These are phyloP conservation scores for Penicillium soppii DNA, from an alignment of 495 filamentous ascomycete species.

Conservation along the genomic window DNA sequence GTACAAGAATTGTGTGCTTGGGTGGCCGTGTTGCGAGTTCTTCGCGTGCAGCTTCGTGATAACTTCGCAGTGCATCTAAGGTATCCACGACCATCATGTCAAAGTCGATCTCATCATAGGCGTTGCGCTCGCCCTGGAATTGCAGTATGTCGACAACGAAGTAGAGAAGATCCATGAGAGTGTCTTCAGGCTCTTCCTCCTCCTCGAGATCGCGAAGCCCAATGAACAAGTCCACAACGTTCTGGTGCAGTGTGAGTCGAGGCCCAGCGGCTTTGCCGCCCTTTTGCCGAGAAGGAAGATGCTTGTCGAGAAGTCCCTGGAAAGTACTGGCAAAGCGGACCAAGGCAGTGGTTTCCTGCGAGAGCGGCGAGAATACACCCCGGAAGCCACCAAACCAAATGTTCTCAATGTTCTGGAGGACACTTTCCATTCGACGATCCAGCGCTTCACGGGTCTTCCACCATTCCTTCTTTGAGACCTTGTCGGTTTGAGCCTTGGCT, in stretches of 20 bases:
- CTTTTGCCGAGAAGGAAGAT: slow-evolving; percentile 84
- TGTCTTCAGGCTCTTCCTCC: slow-evolving; percentile 77
- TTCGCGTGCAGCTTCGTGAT: slow-evolving; percentile 60
- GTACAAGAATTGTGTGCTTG: slow-evolving; percentile 83
- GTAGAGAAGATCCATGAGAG: slow-evolving; percentile 84
- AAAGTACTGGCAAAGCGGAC: slow-evolving; percentile 74
- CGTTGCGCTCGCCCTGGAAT: slow-evolving; percentile 93
- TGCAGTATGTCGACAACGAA: slow-evolving; percentile 96
- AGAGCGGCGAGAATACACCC: slow-evolving; percentile 79
- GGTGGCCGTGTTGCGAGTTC: slow-evolving; percentile 60
- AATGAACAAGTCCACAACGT: slow-evolving; percentile 84
- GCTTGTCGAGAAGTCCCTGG: slow-evolving; percentile 76
- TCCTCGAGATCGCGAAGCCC: slow-evolving; percentile 72
- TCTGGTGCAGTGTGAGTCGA: slow-evolving; percentile 64
- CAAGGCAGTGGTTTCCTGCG: slow-evolving; percentile 58
- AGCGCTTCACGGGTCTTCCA: slow-evolving; percentile 82
- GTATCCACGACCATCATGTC: slow-evolving; percentile 86
- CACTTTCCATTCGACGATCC: slow-evolving; percentile 71
- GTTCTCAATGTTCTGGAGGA: slow-evolving; percentile 82
- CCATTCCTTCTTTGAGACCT: slow-evolving; percentile 72
- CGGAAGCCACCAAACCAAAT: slow-evolving; percentile 95
- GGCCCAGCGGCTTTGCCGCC: slow-evolving; percentile 47
- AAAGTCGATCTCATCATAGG: slow-evolving; percentile 97
- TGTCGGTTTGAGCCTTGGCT: slow-evolving; percentile 57
- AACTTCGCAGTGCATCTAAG: slow-evolving; percentile 72